Conservation (phyloP, 2,329 filamentous ascomycete genomes). For the Parastagonospora avenae region DNA sequence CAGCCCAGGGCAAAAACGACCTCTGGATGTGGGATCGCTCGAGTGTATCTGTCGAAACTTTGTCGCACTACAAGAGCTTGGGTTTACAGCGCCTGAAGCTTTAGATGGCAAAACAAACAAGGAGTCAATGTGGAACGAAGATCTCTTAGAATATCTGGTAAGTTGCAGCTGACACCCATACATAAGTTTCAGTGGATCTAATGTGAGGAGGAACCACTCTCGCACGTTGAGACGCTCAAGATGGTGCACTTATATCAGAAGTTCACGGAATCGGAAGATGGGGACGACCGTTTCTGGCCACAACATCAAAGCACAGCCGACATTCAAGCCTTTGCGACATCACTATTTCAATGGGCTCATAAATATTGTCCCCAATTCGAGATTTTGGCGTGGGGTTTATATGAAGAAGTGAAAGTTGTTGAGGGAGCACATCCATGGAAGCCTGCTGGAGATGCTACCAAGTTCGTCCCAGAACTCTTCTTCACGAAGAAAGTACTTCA, state of each 20-base stretch:
- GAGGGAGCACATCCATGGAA: no score
- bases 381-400: slow-evolving; percentile 4
- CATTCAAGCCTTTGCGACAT: not conserved
- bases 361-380: not conserved
- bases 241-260: slow-evolving; percentile 8
- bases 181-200: no score
- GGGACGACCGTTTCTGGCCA: not conserved
- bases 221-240: slow-evolving; percentile 3
- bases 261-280: not conserved
- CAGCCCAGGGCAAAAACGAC: not conserved
- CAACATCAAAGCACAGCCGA: not conserved
- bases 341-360: slow-evolving; percentile 6
- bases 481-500: no score
- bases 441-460: no score
- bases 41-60: not conserved
- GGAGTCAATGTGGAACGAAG: not conserved
- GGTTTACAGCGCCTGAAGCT: not conserved
- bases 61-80: slow-evolving; percentile 1
- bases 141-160: slow-evolving; percentile 1
- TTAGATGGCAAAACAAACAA: not conserved
- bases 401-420: no score
- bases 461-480: no score
- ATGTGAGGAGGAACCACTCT: slow-evolving; percentile 1
- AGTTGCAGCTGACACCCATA: not conserved
- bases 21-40: not conserved